phyloP scores from a whole-genome alignment of 2,329 filamentous ascomycete genomes.

The Diplocarpon rosae region DNA sequence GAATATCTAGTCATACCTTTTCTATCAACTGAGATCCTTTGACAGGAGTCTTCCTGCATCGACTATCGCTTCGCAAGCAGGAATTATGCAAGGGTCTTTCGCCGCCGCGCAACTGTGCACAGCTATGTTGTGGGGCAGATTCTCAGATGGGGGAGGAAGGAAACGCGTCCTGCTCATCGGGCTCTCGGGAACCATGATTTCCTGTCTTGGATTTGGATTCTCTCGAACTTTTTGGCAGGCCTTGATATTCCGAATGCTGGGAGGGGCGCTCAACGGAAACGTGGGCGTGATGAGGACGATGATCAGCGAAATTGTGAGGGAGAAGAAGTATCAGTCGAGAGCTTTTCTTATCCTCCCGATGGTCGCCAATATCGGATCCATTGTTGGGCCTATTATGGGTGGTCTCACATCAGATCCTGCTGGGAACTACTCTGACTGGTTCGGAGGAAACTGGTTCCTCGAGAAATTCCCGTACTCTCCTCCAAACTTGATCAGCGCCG shows the following conservation, averaged over 20 bases:
- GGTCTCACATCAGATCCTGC: slow-evolving; percentile 36
- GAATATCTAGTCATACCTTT: slow-evolving; percentile 50
- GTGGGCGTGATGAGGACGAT: slow-evolving; percentile 66
- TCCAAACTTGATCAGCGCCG: slow-evolving; percentile 32
- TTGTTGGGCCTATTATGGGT: slow-evolving; percentile 33
- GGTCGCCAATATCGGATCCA: slow-evolving; percentile 52
- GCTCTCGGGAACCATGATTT: slow-evolving; percentile 49
- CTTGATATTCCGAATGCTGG: slow-evolving; percentile 46
- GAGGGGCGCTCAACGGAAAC: slow-evolving; percentile 60
- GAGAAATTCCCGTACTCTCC: slow-evolving; percentile 35
- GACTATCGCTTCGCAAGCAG: slow-evolving; percentile 53
- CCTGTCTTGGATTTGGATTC: slow-evolving; percentile 59
- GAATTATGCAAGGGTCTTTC: slow-evolving; percentile 57
- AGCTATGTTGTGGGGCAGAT: slow-evolving; percentile 56
- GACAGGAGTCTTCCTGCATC: slow-evolving; percentile 28
- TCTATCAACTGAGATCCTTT: slow-evolving; percentile 63
- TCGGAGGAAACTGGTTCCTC: slow-evolving; percentile 33
- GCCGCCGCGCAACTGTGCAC: slow-evolving; percentile 57
- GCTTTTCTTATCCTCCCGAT: slow-evolving; percentile 40
- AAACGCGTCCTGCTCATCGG: slow-evolving; percentile 50
- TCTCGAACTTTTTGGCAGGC: slow-evolving; percentile 49
- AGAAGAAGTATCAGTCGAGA: slow-evolving; percentile 48
- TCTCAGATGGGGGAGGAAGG: slow-evolving; percentile 50
- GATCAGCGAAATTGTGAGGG: slow-evolving; percentile 60
- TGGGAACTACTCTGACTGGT: slow-evolving; percentile 28